These are phyloP conservation scores for Penicillium arizonense DNA, from an alignment of 495 filamentous ascomycete species.

Conservation along the genomic window DNA sequence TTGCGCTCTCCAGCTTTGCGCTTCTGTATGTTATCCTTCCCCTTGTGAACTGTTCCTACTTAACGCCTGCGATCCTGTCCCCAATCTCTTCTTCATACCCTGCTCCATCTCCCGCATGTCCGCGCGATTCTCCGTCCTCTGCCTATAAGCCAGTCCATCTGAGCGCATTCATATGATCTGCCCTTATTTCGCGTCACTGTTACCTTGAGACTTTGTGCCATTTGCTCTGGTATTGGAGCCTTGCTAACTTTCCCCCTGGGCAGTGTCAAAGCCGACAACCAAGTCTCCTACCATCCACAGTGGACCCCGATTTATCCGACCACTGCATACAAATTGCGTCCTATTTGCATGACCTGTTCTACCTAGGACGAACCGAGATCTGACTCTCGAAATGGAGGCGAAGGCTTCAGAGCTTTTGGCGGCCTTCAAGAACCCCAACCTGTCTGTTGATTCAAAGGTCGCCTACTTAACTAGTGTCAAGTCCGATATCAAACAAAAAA, in stretches of 20 bases:
- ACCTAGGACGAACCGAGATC: constrained; percentile 9
- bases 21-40: neutral
- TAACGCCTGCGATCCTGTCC: neutral
- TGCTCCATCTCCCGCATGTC: neutral
- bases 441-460: constrained; percentile 68
- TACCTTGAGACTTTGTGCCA: neutral
- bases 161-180: no score
- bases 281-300: neutral
- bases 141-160: no score
- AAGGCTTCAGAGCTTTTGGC: constrained; percentile 58
- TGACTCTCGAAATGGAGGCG: constrained; percentile 34
- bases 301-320: neutral
- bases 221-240: neutral
- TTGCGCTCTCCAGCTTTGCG: neutral
- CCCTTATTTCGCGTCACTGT: no score
- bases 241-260: neutral
- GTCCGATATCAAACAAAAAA: constrained; percentile 83
- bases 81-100: neutral
- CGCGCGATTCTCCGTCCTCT: no score
- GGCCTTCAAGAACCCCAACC: constrained; percentile 64
- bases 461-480: constrained; percentile 70
- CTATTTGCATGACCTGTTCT: constrained; percentile 16
- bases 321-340: constrained; percentile 6
- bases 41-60: neutral
- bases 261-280: neutral